phyloP scores from a whole-genome alignment of 148 eudicot genomes.

The Arbutus unedo region DNA sequence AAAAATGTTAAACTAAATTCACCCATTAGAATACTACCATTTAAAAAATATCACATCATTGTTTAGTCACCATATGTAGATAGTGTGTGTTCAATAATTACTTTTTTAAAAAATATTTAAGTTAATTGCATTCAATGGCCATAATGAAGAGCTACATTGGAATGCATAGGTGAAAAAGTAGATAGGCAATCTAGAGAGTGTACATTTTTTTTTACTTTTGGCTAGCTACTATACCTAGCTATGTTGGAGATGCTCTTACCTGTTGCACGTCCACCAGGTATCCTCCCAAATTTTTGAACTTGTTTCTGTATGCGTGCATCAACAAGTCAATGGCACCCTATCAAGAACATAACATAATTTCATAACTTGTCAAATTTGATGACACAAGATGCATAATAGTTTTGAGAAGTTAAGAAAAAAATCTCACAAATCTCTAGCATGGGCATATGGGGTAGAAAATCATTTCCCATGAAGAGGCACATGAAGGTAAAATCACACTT shows the following conservation, averaged over 20 bases:
- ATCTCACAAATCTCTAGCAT: conserved; percentile 48
- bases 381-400: background rate
- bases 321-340: conserved; percentile 45
- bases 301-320: conserved; percentile 33
- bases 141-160: too few relatives aligned
- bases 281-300: conserved; percentile 45
- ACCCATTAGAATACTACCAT: too few relatives aligned
- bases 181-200: too few relatives aligned
- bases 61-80: too few relatives aligned
- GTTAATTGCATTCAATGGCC: too few relatives aligned
- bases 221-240: too few relatives aligned
- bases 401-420: background rate
- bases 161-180: too few relatives aligned
- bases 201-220: too few relatives aligned
- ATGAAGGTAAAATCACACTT: conserved; percentile 44
- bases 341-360: background rate
- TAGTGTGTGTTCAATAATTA: too few relatives aligned
- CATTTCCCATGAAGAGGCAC: conserved; percentile 53
- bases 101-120: too few relatives aligned
- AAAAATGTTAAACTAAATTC: too few relatives aligned
- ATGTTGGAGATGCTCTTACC: conserved; percentile 18
- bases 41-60: too few relatives aligned
- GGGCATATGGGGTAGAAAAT: conserved; percentile 53
- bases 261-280: conserved; percentile 36
- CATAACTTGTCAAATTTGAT: background rate